Base-by-base conservation (phyloP, 257 asterid species). In the Schizonepeta tenuifolia region DNA sequence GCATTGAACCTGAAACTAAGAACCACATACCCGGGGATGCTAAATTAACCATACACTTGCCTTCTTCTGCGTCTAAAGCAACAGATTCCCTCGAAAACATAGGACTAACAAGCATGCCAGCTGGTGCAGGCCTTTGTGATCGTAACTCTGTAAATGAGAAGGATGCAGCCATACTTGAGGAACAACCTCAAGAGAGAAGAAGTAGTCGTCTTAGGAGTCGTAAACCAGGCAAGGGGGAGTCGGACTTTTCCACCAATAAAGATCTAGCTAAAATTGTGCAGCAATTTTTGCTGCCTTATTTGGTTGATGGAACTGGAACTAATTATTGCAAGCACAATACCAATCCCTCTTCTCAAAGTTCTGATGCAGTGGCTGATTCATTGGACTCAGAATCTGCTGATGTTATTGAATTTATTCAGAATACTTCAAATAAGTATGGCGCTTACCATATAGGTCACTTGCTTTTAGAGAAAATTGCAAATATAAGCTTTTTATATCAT, bases 131-230 rank as follows among this genome's bases (percentile, higher is more conserved):
- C 72, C 69, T 60, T 73, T 65, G 74, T 70, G 80, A 83, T 79
- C 63, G 71, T 53, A 81, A 60, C 81, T 55, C 83, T 40, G 86
- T 74, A 38, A 88, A 79, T 81, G 85, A 84, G 70, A 93, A 91
- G 85, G 95, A 87, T 77, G 87, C 81, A 75, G 58, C 57, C 78
- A 40, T 69, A 35, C 80, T 65, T 56, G 97, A 87, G 60, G 97
- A 94, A 75, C 98, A 91, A 77, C 97, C 90, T 84, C 99, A 89
- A 84, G 99, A 91, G 90, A 89, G 99, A 84, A 83, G 99, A 73
- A 94, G 99, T 74, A 94, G 86, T 79, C 97, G 96, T 87, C 97
- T 86, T 65, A 84, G 93, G 83, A 88, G 90, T 81, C 99, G 97
- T 73, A 94, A 91, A 84, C 96, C 96, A 36, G 97, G 87, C 49